Percentiles rank a stretch among this genome's conserved stretches.
These are phyloP conservation scores for Syzygium aromaticum DNA, from an alignment of 345 rosid genomes.

Conservation along the genomic window DNA sequence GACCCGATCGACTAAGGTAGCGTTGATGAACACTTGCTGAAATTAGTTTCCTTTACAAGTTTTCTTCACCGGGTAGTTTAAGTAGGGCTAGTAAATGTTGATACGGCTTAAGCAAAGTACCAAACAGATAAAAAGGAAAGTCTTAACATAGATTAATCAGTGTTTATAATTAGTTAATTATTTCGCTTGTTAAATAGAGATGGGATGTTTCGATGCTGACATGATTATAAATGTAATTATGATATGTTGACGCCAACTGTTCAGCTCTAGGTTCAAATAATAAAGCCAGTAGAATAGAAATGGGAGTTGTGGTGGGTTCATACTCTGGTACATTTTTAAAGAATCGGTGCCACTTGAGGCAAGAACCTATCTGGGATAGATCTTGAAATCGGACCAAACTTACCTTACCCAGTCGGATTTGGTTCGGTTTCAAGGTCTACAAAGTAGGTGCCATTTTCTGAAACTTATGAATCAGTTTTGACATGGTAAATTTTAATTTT, in stretches of 20 bases:
- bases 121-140: neutral
- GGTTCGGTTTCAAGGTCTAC: neutral
- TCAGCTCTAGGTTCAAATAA: neutral
- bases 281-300: neutral
- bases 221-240: neutral
- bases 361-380: rapidly evolving
- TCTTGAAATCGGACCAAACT: neutral
- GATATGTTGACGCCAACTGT: neutral
- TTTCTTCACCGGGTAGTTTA: neutral
- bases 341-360: neutral
- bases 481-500: neutral
- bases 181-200: neutral
- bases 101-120: neutral
- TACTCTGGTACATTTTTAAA: neutral
- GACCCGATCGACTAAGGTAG: neutral
- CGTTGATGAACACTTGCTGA: neutral
- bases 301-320: neutral
- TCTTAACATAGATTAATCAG: neutral
- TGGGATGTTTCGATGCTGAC: neutral
- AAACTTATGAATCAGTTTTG: neutral
- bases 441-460: neutral
- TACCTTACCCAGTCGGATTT: neutral
- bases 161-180: neutral
- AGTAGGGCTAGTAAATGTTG: neutral
- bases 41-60: neutral